phyloP scores from a whole-genome alignment of 768 basidiomycete species.

The Rubroboletus pulcherrimus region DNA sequence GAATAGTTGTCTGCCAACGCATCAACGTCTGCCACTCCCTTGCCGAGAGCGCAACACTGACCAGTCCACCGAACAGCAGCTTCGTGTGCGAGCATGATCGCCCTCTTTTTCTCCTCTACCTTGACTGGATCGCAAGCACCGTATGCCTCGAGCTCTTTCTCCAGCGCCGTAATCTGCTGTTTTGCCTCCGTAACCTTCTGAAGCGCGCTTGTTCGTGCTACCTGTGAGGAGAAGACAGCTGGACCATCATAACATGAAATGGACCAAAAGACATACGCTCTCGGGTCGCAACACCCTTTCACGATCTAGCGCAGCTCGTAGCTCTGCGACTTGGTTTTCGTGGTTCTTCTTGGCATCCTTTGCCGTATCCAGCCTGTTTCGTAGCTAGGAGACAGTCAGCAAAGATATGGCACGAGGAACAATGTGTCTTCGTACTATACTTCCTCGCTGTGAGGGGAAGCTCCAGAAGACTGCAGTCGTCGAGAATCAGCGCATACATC shows the following conservation, averaged over 20 bases:
- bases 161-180: constrained; percentile 47
- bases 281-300: constrained; percentile 56
- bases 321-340: constrained; percentile 48
- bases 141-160: constrained; percentile 70
- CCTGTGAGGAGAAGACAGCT: constrained; percentile 37
- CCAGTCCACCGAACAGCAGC: constrained; percentile 88
- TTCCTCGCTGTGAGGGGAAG: constrained; percentile 86
- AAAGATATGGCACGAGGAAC: neutral
- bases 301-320: constrained; percentile 42
- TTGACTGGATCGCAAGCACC: constrained; percentile 82
- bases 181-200: constrained; percentile 45
- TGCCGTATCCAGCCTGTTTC: constrained; percentile 48
- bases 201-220: constrained; percentile 51
- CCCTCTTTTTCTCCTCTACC: constrained; percentile 73
- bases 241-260: neutral
- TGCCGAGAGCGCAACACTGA: constrained; percentile 35
- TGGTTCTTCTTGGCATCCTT: constrained; percentile 44
- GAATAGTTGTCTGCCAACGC: constrained; percentile 60
- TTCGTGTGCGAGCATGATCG: constrained; percentile 73
- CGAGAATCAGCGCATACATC: constrained; percentile 22
- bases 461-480: constrained; percentile 80
- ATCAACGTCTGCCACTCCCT: neutral
- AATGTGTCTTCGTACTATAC: constrained; percentile 46
- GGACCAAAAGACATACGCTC: constrained; percentile 40
- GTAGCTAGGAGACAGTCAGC: constrained; percentile 42